phyloP scores from a whole-genome alignment of 176 grass and related monocot species.

The Eleusine coracana region DNA sequence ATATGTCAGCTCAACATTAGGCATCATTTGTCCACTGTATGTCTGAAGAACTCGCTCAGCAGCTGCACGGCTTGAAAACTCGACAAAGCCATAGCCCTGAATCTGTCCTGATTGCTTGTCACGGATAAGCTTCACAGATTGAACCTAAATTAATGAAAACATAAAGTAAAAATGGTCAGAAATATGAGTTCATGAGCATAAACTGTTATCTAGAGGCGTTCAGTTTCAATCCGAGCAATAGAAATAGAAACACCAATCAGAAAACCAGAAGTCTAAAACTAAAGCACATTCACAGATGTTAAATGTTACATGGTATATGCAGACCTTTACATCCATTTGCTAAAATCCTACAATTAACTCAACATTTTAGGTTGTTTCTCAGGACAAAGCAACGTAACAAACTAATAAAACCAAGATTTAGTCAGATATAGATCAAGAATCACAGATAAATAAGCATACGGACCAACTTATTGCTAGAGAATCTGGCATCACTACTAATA shows the following conservation, averaged over 20 bases:
- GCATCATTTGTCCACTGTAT: conserved; percentile 90
- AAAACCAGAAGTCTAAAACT: not conserved
- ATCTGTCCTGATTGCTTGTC: conserved; percentile 80
- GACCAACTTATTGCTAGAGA: not conserved
- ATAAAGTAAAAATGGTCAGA: not conserved
- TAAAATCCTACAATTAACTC: not conserved
- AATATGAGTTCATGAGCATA: not conserved
- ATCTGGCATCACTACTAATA: not conserved
- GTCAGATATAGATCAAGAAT: not conserved
- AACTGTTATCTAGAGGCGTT: not conserved
- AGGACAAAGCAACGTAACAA: not conserved
- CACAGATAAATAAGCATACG: not conserved
- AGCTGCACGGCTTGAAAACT: conserved; percentile 72
- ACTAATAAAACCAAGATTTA: not conserved
- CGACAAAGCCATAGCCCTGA: conserved; percentile 94
- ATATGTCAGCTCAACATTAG: conserved; percentile 73
- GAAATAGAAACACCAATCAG: not conserved
- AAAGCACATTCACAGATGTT: not conserved
- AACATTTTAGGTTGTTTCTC: not conserved
- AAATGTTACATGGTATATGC: not conserved
- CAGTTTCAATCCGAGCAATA: not conserved
- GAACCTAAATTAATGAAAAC: conserved; percentile 50
- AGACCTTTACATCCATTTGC: not conserved
- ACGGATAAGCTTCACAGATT: conserved; percentile 83
- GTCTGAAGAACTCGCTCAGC: conserved; percentile 79